Percentiles rank a stretch among this genome's conserved stretches.
phyloP scores from a whole-genome alignment of 1,284 basidiomycete genomes.

The Moniliophthora roreri region DNA sequence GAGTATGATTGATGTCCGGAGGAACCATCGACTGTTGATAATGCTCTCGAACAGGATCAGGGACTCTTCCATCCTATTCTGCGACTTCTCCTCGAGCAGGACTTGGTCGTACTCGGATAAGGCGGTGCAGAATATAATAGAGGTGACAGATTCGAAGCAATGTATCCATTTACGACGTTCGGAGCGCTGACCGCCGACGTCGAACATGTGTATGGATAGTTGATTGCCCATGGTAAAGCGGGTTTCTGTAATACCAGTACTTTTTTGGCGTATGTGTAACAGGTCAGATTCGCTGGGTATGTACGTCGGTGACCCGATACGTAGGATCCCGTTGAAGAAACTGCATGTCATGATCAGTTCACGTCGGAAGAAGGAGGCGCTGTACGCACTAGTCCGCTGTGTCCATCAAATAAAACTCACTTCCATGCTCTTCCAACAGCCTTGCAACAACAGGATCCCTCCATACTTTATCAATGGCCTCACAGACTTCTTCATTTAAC shows the following conservation, averaged over 20 bases:
- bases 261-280: conserved; percentile 87
- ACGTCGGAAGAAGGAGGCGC: background rate
- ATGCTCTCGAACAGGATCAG: conserved; percentile 93
- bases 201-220: conserved; percentile 89
- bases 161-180: conserved; percentile 97
- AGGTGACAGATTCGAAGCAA: conserved; percentile 93
- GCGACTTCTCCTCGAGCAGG: conserved; percentile 66
- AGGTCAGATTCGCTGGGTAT: conserved; percentile 90
- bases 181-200: conserved; percentile 91
- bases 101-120: conserved; percentile 95
- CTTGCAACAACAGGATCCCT: conserved; percentile 86
- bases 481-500: conserved; percentile 68
- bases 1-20: conserved; percentile 88
- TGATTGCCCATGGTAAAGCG: conserved; percentile 72
- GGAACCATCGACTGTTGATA: conserved; percentile 98
- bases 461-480: conserved; percentile 84
- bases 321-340: conserved; percentile 85
- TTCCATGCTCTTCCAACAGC: conserved; percentile 81
- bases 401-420: conserved; percentile 97
- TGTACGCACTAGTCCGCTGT: conserved; percentile 82
- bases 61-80: conserved; percentile 97
- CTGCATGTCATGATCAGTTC: conserved; percentile 34
- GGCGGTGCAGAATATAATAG: conserved; percentile 94
- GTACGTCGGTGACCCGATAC: conserved; percentile 82
- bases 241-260: conserved; percentile 92